These are phyloP conservation scores for Pythium insidiosum DNA, from an alignment of 352 stramenopile genomes.

Conservation along the genomic window DNA sequence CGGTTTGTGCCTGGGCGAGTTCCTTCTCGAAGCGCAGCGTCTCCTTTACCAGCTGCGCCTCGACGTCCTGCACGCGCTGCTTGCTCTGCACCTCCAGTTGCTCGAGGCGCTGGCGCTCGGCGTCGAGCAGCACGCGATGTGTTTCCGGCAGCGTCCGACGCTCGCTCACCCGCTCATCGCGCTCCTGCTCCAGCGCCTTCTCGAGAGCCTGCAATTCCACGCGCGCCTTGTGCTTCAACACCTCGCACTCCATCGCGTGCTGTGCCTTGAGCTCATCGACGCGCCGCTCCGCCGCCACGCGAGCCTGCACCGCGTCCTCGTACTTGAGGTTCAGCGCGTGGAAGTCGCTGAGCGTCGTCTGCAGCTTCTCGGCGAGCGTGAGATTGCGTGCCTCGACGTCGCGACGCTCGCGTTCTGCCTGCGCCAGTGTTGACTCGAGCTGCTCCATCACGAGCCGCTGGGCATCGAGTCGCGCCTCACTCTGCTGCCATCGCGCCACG, in stretches of 20 bases:
- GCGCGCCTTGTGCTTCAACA: constrained; percentile 47
- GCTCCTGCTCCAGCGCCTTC: constrained; percentile 27
- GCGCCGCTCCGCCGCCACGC: constrained; percentile 38
- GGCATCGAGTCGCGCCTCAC: constrained; percentile 7
- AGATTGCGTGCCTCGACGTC: constrained; percentile 37
- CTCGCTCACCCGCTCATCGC: constrained; percentile 29
- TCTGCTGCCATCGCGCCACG: neutral
- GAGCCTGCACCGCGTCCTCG: constrained; percentile 36
- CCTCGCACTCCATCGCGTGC: constrained; percentile 44
- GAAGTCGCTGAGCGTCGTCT: constrained; percentile 54
- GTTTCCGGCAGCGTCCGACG: constrained; percentile 48
- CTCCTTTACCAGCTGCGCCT: constrained; percentile 35
- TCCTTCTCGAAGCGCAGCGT: constrained; percentile 28
- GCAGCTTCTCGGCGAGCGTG: constrained; percentile 47
- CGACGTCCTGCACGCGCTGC: constrained; percentile 45
- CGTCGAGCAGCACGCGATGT: constrained; percentile 42
- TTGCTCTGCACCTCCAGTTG: constrained; percentile 40
- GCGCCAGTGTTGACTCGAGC: constrained; percentile 13
- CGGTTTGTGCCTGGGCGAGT: constrained; percentile 23
- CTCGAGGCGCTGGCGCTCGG: constrained; percentile 59
- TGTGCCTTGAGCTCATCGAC: constrained; percentile 30
- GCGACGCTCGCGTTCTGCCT: constrained; percentile 27
- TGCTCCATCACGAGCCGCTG: constrained; percentile 19
- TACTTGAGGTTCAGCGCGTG: constrained; percentile 59
- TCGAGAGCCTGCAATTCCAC: constrained; percentile 34